Evolutionary conservation across 805 yeast genomes (phyloP), one percentile per base, ranked within the genome.

Genomic region (Wilhelminamyces savonicus): DNA sequence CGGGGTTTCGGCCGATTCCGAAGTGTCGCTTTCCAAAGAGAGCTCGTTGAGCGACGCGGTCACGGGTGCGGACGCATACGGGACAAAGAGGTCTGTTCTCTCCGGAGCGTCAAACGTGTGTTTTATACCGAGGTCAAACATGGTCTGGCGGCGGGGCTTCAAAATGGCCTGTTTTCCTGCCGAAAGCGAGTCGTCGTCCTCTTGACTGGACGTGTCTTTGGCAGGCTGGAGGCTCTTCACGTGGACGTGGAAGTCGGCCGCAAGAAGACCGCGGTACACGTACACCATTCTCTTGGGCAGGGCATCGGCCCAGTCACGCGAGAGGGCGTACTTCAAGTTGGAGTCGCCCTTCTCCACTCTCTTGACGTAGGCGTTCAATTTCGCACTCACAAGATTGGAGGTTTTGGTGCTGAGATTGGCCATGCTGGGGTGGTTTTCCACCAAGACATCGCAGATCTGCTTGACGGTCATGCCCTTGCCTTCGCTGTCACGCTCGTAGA

Each of bases 241-340:
- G 48, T 78, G 84, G 23, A 76, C 57, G 43, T 78, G 79, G 55
- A 79, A 83, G 50, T 82, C 88, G n/a, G 75, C 68, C 18, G 90
- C 73, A 37, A 83, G 62, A 17, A 81, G 59, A 22, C 94, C 94
- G 46, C 92, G 74, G 54, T 83, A 83, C 28, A 82, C 87, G 47
- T 83, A 83, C 16, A 83, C 87, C 94, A 83, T 83, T 62, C 94
- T 69, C 48, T 83, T 79, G 29, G 94, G 94, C 2, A 86, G 77
- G 12, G 90, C 86, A 53, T 82, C 90, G 3, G 94, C 90, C 94
- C 94, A 83, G 54, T 83, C 92, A 58, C 94, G 73, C 1, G 86
- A 78, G 24, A 83, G 59, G 13, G 90, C 85, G 53, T 83, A 83
- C 34, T 71, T 71, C 45, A 83, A 65, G 24, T 75, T 69, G 37